Base-by-base conservation (phyloP, 306 rosid genomes). In the Prunus campanulata region DNA sequence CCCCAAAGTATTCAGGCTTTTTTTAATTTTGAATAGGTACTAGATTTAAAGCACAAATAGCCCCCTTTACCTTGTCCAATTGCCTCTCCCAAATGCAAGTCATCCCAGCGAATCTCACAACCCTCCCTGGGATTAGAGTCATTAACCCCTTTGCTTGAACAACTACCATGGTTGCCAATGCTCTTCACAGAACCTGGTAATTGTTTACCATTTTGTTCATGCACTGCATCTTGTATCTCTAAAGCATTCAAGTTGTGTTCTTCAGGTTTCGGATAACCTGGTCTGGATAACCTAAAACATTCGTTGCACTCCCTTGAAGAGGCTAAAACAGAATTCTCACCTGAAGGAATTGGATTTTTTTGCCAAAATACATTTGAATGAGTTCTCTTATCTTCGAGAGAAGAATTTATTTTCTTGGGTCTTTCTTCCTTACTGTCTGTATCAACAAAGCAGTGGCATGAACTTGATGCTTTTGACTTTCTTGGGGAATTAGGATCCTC, bases 31-130 rank as follows among this genome's bases (percentile, higher is more conserved):
- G 3, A 29, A 60, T 71, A 19, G 6, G 75, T 46, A 25, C 67
- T 12, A 42, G 24, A 13, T 59, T 12, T 22, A 72, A 5, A 35
- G 13, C 30, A 56, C 13, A 56, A 39, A 44, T 39, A 15, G 11
- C 44, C 20, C 13, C 4, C 7, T 46, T 51, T 90, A 90, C 97
- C 96, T 74, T 88, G 90, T 82, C 96, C 97, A 76, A 90, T 82
- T 79, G 83, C 91, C 35, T 88, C 90, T 74, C 91, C 83, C 44
- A 90, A 81, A 44, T 82, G 84, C 74, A 92, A 81, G 72, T 88
- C 86, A 77, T 92, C 89, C 93, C 91, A 90, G 18, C 39, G 82
- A 71, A 92, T 90, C 76, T 82, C 96, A 75, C 87, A 84, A 52
- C 80, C 78, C 29, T 59, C 82, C 46, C 79, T 66, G 56, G 87